These are phyloP conservation scores for Canna indica DNA, from an alignment of 176 grass and related monocot species.

Conservation along the genomic window DNA sequence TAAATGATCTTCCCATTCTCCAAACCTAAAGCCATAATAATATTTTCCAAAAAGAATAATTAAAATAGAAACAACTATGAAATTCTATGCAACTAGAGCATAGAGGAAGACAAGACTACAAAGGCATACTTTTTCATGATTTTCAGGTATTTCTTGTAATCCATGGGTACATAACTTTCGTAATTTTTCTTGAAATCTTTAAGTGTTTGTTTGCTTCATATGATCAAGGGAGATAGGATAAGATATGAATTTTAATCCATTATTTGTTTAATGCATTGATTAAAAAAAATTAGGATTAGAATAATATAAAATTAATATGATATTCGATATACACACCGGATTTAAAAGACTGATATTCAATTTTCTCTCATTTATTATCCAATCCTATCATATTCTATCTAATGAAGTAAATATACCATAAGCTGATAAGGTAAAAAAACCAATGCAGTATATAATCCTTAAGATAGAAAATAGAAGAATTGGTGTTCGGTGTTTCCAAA, in stretches of 20 bases:
- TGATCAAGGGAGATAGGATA: too few relatives aligned
- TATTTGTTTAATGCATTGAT: too few relatives aligned
- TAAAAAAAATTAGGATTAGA: too few relatives aligned
- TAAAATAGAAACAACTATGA: constrained; percentile 14
- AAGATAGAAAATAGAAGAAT: neutral
- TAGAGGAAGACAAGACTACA: constrained; percentile 13
- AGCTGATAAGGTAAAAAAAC: constrained; percentile 45
- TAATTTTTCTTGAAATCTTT: constrained; percentile 77
- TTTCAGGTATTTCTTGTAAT: constrained; percentile 88
- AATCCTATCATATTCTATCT: too few relatives aligned
- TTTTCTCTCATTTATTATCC: too few relatives aligned
- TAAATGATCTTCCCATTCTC: constrained; percentile 94
- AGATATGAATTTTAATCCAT: too few relatives aligned
- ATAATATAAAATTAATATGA: too few relatives aligned
- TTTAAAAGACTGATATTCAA: too few relatives aligned
- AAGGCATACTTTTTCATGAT: constrained; percentile 78
- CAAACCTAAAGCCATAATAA: constrained; percentile 41
- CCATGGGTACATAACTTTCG: constrained; percentile 95
- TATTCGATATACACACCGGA: too few relatives aligned
- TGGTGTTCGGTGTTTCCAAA: too few relatives aligned
- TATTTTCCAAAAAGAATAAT: constrained; percentile 5
- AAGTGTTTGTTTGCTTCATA: too few relatives aligned
- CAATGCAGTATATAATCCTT: constrained; percentile 17
- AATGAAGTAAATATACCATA: too few relatives aligned
- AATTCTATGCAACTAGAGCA: neutral